These are phyloP conservation scores for Tulasnella sp. DNA, from an alignment of 768 basidiomycete species.

Conservation along the genomic window DNA sequence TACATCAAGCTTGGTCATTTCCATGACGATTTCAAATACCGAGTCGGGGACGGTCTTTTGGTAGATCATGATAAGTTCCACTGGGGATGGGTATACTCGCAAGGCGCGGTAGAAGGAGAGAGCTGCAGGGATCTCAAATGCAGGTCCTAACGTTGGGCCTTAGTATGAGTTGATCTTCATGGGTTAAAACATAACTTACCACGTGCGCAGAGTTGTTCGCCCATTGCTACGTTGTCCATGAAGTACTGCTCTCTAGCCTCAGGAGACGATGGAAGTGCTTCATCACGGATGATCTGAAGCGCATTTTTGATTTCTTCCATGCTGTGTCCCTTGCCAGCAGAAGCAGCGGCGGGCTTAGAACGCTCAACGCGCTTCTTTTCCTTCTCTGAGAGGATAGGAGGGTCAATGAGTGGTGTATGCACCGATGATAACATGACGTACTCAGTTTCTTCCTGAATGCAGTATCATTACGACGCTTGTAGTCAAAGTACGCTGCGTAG, in stretches of 20 bases:
- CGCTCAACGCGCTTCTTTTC: conserved; percentile 81
- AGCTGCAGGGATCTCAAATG: conserved; percentile 67
- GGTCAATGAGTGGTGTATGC: neutral
- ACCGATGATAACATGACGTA: conserved; percentile 28
- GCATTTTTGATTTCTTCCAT: conserved; percentile 48
- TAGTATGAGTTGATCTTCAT: neutral
- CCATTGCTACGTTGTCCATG: conserved; percentile 76
- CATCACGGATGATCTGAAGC: conserved; percentile 51
- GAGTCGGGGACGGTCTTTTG: conserved; percentile 76
- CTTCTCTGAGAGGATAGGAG: conserved; percentile 43
- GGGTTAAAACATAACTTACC: conserved; percentile 36
- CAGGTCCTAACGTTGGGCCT: conserved; percentile 42
- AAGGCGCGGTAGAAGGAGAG: conserved; percentile 87
- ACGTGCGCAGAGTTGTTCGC: conserved; percentile 66
- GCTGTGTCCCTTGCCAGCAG: conserved; percentile 27
- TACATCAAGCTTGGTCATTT: conserved; percentile 80
- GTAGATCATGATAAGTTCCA: conserved; percentile 90
- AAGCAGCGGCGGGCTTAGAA: conserved; percentile 26
- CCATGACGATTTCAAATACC: conserved; percentile 72
- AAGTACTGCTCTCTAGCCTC: conserved; percentile 82
- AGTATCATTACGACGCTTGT: conserved; percentile 77
- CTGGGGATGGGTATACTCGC: conserved; percentile 84
- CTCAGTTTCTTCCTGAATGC: conserved; percentile 82
- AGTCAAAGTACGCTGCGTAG: conserved; percentile 90
- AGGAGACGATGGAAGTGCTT: conserved; percentile 51